Conservation (phyloP, 2,329 filamentous ascomycete species). For the Macrophomina pseudophaseolina region DNA sequence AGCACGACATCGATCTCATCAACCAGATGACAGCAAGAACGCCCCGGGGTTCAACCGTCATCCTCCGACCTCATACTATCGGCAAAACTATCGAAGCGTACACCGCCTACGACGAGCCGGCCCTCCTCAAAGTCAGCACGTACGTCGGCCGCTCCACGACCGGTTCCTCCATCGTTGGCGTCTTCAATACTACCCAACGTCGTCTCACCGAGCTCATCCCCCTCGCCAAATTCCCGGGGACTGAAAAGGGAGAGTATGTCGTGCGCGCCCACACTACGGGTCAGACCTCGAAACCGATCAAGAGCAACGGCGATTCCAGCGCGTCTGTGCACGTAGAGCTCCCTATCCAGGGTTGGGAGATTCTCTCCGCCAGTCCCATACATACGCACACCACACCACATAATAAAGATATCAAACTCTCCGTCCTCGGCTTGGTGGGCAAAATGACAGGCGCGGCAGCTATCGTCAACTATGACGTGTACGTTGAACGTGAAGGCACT, state of each 20-base stretch:
- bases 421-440: constrained; percentile 76
- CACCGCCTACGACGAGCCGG: constrained; percentile 72
- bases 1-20: constrained; percentile 78
- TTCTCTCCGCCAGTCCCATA: constrained; percentile 76
- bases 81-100: constrained; percentile 78
- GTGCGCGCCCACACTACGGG: constrained; percentile 75
- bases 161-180: constrained; percentile 76
- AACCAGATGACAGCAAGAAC: constrained; percentile 80
- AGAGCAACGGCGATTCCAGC: constrained; percentile 45
- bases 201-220: constrained; percentile 71
- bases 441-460: constrained; percentile 93
- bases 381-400: constrained; percentile 45
- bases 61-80: constrained; percentile 76
- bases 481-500: constrained; percentile 56
- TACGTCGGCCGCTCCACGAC: constrained; percentile 72
- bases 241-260: constrained; percentile 67
- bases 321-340: constrained; percentile 67
- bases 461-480: constrained; percentile 66
- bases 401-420: constrained; percentile 57
- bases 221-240: constrained; percentile 74
- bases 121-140: constrained; percentile 76
- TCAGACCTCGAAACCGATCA: constrained; percentile 61
- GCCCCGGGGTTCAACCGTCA: constrained; percentile 69
- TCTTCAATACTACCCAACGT: constrained; percentile 78
- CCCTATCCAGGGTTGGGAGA: constrained; percentile 73